Evolutionary conservation across 2,329 filamentous ascomycete species (phyloP).

Genomic region (Diaporthe destruens): DNA sequence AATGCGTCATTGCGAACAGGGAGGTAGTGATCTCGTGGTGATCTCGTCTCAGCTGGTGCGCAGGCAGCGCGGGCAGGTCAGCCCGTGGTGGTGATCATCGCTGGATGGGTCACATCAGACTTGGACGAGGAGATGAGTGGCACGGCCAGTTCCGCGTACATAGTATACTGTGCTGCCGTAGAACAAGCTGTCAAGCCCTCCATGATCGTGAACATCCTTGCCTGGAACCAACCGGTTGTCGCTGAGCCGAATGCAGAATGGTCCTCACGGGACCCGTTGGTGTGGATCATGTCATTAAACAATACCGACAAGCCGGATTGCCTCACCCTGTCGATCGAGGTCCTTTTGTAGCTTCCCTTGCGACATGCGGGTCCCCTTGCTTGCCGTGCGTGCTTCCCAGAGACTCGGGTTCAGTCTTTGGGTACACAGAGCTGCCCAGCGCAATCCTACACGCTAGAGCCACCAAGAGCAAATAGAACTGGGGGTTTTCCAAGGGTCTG

Average conservation of each 20-base stretch:
- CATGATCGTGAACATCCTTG: neutral
- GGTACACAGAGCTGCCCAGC: neutral
- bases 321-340: slow-evolving; percentile 30
- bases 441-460: neutral
- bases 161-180: neutral
- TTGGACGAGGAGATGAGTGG: slow-evolving; percentile 16
- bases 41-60: slow-evolving; percentile 22
- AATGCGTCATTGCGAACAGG: slow-evolving; percentile 12
- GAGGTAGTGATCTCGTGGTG: slow-evolving; percentile 24
- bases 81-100: neutral
- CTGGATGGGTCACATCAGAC: slow-evolving; percentile 10
- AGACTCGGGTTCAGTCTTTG: slow-evolving; percentile 5
- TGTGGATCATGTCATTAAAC: slow-evolving; percentile 29
- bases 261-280: slow-evolving; percentile 19
- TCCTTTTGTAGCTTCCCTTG: slow-evolving; percentile 27
- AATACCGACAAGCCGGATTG: slow-evolving; percentile 25
- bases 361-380: slow-evolving; percentile 5
- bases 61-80: neutral
- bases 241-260: slow-evolving; percentile 22
- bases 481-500: neutral
- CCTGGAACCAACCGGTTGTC: neutral
- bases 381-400: slow-evolving; percentile 10
- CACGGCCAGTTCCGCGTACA: slow-evolving; percentile 9
- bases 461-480: neutral
- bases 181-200: neutral